Evolutionary conservation across 2,329 filamentous ascomycete species (phyloP), one percentile per base, ranked within the genome.

Genomic region (Fusarium scirpi): DNA sequence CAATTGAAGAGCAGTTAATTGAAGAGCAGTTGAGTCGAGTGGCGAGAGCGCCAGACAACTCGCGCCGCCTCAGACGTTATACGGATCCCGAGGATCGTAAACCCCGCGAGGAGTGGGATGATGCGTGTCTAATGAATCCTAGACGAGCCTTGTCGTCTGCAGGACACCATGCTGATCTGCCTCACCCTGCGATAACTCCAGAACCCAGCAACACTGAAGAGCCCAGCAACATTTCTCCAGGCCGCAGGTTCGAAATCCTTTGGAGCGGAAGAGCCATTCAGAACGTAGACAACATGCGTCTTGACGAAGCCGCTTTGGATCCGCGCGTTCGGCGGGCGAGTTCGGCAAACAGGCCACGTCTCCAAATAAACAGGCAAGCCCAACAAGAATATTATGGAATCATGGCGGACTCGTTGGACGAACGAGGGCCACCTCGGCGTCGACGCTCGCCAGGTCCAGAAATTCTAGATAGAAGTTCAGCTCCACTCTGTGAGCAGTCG

Each of bases 381-480:
- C 9, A 38, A 34, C 16, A 34, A 38, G 5, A 0, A n/a, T 11
- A 6, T 6, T 18, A 5, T 6, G 1, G 34, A 6, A 3, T 5
- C 18, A 7, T n/a, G 18, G 18, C 18, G 18, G 5, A 38, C 34
- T 6, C 2, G 18, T 4, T 38, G 34, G 16, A 38, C 11, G 6
- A n/a, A n/a, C n/a, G n/a, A n/a, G n/a, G n/a, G n/a, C 18, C 18
- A 18, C 32, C 16, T 18, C 32, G 10, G 32, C 16, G 32, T 18
- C 32, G 8, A 34, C 32, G 32, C 32, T 34, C 8, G 32, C 16
- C 32, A 34, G 10, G 5, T 34, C 32, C 32, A 8, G 32, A 34
- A 8, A 34, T 2, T 2, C 32, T 10, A 8, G 2, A 6, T 10
- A 34, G 8, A 34, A 34, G 16, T 34, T 18, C 32, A 5, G 16